Evolutionary conservation across 345 rosid genomes (phyloP).

Genomic region (Salix suchowensis): DNA sequence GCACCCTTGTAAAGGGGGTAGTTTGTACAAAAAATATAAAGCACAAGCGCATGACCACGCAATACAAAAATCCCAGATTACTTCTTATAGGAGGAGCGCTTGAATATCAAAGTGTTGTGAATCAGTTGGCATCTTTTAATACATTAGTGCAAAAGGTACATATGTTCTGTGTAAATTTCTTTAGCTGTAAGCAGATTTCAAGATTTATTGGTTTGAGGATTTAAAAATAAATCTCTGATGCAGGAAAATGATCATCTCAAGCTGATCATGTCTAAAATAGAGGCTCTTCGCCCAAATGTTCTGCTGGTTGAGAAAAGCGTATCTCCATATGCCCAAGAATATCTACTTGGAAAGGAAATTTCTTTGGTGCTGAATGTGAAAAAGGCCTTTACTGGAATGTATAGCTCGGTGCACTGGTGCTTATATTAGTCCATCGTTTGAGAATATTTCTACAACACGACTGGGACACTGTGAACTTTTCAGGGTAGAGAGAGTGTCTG

Average conservation of each 20-base stretch:
- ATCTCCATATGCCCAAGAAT: constrained; percentile 78
- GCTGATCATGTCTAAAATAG: constrained; percentile 73
- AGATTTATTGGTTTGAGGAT: constrained; percentile 2
- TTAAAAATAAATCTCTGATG: constrained; percentile 15
- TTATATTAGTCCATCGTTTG: constrained; percentile 60
- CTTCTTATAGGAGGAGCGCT: constrained; percentile 91
- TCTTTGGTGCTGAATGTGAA: constrained; percentile 89
- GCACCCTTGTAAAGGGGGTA: constrained; percentile 72
- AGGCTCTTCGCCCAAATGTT: constrained; percentile 89
- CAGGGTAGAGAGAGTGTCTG: constrained; percentile 62
- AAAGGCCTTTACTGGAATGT: constrained; percentile 73
- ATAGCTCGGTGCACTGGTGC: constrained; percentile 95
- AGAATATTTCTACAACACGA: constrained; percentile 49
- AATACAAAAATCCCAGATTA: constrained; percentile 80
- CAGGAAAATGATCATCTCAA: constrained; percentile 92
- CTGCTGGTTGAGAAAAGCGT: constrained; percentile 91
- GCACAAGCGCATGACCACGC: constrained; percentile 99
- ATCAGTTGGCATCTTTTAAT: constrained; percentile 83
- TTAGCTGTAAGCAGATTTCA: constrained; percentile 2
- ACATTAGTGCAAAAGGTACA: constrained; percentile 84
- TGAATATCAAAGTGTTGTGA: constrained; percentile 73
- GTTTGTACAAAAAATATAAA: constrained; percentile 96
- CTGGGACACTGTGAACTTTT: constrained; percentile 89
- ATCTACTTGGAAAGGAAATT: constrained; percentile 79
- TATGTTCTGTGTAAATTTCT: background rate